phyloP scores from a whole-genome alignment of 345 rosid species.

The Eucalyptus erythrocorys region DNA sequence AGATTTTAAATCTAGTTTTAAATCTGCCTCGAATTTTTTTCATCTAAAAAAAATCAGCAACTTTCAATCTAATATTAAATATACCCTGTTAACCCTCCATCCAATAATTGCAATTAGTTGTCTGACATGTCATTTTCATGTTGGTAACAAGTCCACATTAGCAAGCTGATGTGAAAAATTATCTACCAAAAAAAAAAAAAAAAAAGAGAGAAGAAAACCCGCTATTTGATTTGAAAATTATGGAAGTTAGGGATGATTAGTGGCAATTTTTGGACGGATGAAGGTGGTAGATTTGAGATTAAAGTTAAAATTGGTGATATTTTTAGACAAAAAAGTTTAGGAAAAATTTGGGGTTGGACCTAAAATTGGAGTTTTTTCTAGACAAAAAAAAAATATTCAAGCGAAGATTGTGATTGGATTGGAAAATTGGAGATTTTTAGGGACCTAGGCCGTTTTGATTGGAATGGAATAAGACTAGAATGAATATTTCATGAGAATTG shows the following conservation, averaged over 20 bases:
- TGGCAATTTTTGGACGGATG: neutral
- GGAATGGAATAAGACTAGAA: neutral
- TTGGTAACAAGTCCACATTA: neutral
- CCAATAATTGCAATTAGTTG: neutral
- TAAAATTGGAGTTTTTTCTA: neutral
- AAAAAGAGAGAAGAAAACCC: too few species aligned
- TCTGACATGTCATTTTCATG: neutral
- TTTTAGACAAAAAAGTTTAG: neutral
- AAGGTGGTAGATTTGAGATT: neutral
- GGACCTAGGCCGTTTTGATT: neutral
- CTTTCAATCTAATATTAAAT: neutral
- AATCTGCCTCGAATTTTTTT: neutral
- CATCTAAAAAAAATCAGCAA: neutral
- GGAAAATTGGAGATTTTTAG: neutral
- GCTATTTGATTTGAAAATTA: neutral
- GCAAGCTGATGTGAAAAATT: neutral
- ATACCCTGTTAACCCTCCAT: rapidly evolving
- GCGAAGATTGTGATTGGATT: neutral
- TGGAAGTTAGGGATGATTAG: neutral
- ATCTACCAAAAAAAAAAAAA: neutral
- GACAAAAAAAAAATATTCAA: neutral
- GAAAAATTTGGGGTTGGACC: neutral
- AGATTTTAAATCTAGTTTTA: neutral
- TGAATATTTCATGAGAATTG: neutral
- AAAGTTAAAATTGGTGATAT: neutral